Evolutionary conservation across 805 yeast species (phyloP).

Genomic region (Candida germanica): DNA sequence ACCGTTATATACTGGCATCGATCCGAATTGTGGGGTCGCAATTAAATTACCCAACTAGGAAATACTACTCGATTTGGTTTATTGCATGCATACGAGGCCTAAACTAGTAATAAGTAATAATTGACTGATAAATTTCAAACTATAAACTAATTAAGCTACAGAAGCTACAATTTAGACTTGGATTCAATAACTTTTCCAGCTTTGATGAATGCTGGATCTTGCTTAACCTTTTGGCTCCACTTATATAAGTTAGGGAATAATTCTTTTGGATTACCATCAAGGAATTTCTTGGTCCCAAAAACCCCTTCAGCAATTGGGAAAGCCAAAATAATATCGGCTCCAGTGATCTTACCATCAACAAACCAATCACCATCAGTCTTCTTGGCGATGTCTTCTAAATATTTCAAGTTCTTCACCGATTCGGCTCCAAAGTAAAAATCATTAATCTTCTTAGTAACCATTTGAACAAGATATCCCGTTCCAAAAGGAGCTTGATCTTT

Average conservation of each 20-base stretch:
- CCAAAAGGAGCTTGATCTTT: constrained; percentile 27
- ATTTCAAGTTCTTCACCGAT: constrained; percentile 20
- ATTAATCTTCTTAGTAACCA: constrained; percentile 23
- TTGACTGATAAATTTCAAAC: neutral
- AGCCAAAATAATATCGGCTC: constrained; percentile 53
- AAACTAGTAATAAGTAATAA: neutral
- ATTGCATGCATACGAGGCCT: constrained; percentile 1
- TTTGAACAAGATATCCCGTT: constrained; percentile 18
- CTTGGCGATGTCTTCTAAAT: constrained; percentile 27
- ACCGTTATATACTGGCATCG: no score
- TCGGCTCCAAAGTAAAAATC: constrained; percentile 25
- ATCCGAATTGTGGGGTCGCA: constrained; percentile 6
- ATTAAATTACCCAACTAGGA: constrained; percentile 11
- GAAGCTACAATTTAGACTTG: constrained; percentile 2
- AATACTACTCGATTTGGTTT: constrained; percentile 5
- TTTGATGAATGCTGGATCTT: constrained; percentile 6
- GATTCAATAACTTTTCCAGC: constrained; percentile 5
- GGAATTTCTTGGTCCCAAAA: constrained; percentile 20
- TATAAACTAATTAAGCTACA: neutral
- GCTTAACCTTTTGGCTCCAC: constrained; percentile 18
- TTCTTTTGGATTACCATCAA: constrained; percentile 6
- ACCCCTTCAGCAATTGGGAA: constrained; percentile 39
- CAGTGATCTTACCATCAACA: constrained; percentile 50
- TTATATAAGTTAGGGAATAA: constrained; percentile 21
- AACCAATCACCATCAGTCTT: constrained; percentile 32